Conservation (phyloP, 805 yeast genomes). For the Yarrowia sp. region DNA sequence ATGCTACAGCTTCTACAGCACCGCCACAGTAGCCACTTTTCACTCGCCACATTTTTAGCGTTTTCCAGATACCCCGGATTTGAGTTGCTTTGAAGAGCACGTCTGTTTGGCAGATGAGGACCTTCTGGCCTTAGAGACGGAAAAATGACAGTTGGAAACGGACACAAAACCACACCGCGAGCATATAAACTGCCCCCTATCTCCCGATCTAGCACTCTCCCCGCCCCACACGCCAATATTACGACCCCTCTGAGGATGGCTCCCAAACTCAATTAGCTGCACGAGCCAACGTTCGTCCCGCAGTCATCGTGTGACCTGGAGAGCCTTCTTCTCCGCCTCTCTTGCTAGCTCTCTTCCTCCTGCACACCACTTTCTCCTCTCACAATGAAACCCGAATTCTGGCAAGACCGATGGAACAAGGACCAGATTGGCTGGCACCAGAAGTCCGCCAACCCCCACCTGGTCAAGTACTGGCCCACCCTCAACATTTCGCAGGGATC, state of each 20-base stretch:
- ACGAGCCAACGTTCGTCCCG: slow-evolving; percentile 1
- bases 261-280: slow-evolving; percentile 17
- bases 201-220: not conserved
- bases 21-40: not conserved
- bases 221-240: not conserved
- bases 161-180: not conserved
- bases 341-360: not conserved
- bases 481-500: slow-evolving; percentile 10
- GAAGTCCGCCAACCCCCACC: slow-evolving; percentile 21
- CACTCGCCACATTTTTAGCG: not conserved
- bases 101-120: too few relatives aligned
- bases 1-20: too few relatives aligned
- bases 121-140: too few relatives aligned
- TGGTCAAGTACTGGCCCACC: slow-evolving; percentile 21
- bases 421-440: slow-evolving; percentile 26
- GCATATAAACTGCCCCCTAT: not conserved
- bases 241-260: not conserved
- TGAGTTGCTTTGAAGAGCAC: not conserved
- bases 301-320: slow-evolving; percentile 1
- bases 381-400: slow-evolving; percentile 25
- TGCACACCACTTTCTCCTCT: not conserved
- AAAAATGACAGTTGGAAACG: not conserved
- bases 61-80: not conserved
- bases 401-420: slow-evolving; percentile 22
- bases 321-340: not conserved